phyloP scores from a whole-genome alignment of 2,329 filamentous ascomycete genomes.

The Rhynchosporium secalis region DNA sequence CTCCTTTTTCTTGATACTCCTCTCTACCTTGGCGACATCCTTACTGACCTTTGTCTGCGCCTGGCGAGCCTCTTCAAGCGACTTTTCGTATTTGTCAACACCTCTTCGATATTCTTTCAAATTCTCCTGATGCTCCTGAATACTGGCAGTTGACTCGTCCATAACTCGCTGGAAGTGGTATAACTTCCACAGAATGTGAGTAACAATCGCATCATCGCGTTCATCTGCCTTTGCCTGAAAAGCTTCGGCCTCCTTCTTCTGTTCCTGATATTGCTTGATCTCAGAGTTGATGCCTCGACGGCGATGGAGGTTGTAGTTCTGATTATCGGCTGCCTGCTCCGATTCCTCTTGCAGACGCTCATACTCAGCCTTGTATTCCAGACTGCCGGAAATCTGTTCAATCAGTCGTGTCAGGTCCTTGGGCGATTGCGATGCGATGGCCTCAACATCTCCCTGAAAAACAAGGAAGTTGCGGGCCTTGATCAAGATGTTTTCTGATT shows the following conservation, averaged over 20 bases:
- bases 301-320: conserved; percentile 83
- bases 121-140: conserved; percentile 91
- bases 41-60: conserved; percentile 78
- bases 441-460: conserved; percentile 97
- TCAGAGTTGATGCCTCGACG: conserved; percentile 95
- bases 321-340: conserved; percentile 84
- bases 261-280: conserved; percentile 95
- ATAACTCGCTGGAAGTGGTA: conserved; percentile 94
- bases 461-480: conserved; percentile 97
- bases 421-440: conserved; percentile 91
- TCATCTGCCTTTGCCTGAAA: conserved; percentile 90
- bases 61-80: conserved; percentile 76
- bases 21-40: conserved; percentile 79
- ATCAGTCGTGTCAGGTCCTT: conserved; percentile 91
- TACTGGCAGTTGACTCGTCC: conserved; percentile 85
- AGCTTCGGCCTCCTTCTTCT: conserved; percentile 92
- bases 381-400: conserved; percentile 94
- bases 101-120: conserved; percentile 89
- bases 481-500: conserved; percentile 94
- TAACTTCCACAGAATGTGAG: conserved; percentile 93
- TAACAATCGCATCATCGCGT: conserved; percentile 86
- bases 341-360: conserved; percentile 84
- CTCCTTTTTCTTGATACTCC: conserved; percentile 80
- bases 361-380: conserved; percentile 93
- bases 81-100: conserved; percentile 79